Evolutionary conservation across 306 rosid species (phyloP), one percentile per base, ranked within the genome.

Genomic region (Vicia faba): DNA sequence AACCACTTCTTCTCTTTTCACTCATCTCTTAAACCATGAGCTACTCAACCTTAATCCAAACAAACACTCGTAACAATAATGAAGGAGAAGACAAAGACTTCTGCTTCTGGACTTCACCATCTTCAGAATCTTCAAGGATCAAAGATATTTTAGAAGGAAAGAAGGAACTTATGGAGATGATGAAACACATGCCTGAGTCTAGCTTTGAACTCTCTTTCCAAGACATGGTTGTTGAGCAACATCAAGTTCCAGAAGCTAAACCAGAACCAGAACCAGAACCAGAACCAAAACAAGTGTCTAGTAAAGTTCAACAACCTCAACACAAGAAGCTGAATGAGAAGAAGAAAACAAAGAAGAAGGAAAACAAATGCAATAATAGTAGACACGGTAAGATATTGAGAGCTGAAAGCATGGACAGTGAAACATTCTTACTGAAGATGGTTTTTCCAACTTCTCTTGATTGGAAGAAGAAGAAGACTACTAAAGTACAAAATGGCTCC

Each of bases 201-300:
- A 60, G 75, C 75, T 87, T 65, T 16, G 93, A 89, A 62, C 96
- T 87, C 50, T 86, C 93, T 77, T 78, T 89, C 20, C 88, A 81
- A 70, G 88, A 89, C 74, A 58, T 89, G 82, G 86, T 89, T 68
- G 86, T 85, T 55, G 75, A 79, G 67, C 66, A 81, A 45, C 78
- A 77, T 10, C 33, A 39, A 2, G 61, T 48, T 13, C 5, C 8
- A 64, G 57, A 65, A 38, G 66, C 78, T 13, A 39, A 64, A 35
- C 82, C 46, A 26, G 18, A 55, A 53, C 3, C 35, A 11, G 35
- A 64, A 36, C 80, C 15, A 55, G 61, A 55, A 53, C 3, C 35
- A 11, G 35, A 64, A 36, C 80, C 15, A 55, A 38, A 55, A 50
- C 28, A 0, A 20, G 33, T 10, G 3, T 11, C 8, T 20, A 48